Evolutionary conservation across 176 grass and related monocot species (phyloP), one percentile per base, ranked within the genome.

Genomic region (Oryza nivara): DNA sequence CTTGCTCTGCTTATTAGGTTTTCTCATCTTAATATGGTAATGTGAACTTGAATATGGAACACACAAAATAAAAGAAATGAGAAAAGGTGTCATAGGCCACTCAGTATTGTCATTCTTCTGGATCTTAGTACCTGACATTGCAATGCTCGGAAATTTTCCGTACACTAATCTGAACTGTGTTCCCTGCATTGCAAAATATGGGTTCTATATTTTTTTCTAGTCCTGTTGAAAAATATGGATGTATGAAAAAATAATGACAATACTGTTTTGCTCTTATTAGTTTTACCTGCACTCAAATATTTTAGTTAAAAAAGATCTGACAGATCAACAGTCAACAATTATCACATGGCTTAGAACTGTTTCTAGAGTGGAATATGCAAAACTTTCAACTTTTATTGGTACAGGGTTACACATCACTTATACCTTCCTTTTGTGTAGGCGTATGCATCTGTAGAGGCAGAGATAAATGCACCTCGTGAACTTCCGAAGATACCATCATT

Each of bases 401-500:
- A 9, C 64, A 76, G 34, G 17, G 77, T 52, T 78, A 26, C 71
- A 72, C 22, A 60, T 65, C 67, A 10, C 56, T 84, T 44, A 58
- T 56, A 61, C 22, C 67, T 70, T 58, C 74, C 44, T 82, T 77
- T 76, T 79, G 13, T 90, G 80, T 61, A 99, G 96, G 96, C 93
- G 36, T 99, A 92, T 92, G 96, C 96, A 90, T 94, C 91, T 84
- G 89, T 83, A 60, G 90, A 99, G 74, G 93, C 91, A 77, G 96
- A 88, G 89, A 89, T 84, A 69, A 92, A 41, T 83, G 86, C 84
- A 78, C 86, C 80, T 72, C 88, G 80, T 15, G 89, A 99, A 65
- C 96, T 99, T 77, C 96, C 96, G 61, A 96, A 99, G 83, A 99
- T 99, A 90, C 96, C 91, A 74, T 96, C 96, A 79, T 99, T 99